Evolutionary conservation across 106 monocot species (phyloP).

Genomic region (Apostasia ramifera): DNA sequence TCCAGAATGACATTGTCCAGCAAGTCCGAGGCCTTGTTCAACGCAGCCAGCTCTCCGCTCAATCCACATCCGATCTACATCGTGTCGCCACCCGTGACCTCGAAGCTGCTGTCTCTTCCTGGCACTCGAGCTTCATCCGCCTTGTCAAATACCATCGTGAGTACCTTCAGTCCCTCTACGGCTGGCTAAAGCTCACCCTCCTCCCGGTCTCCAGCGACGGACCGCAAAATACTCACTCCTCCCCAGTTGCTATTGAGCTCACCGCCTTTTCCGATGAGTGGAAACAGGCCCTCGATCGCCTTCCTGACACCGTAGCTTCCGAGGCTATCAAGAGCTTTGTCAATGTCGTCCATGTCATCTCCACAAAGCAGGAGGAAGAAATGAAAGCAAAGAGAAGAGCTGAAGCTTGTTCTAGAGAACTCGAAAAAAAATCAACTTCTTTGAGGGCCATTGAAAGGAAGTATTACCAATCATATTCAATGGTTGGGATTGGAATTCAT

Average conservation of each 20-base stretch:
- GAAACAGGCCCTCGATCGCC: conserved; percentile 86
- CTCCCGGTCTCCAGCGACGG: conserved; percentile 35
- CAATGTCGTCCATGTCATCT: conserved; percentile 70
- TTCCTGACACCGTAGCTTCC: conserved; percentile 81
- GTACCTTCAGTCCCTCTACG: conserved; percentile 53
- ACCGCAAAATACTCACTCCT: conserved; percentile 41
- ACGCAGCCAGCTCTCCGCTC: conserved; percentile 17
- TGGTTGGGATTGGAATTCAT: conserved; percentile 51
- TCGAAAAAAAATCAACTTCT: conserved; percentile 73
- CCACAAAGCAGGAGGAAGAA: conserved; percentile 74
- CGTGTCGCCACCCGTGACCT: conserved; percentile 80
- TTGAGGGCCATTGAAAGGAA: conserved; percentile 79
- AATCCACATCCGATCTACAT: conserved; percentile 71
- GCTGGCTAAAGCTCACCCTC: conserved; percentile 81
- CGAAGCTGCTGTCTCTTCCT: conserved; percentile 59
- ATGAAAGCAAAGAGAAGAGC: conserved; percentile 61
- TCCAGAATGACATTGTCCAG: conserved; percentile 76
- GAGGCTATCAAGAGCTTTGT: conserved; percentile 86
- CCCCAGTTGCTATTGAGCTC: conserved; percentile 52
- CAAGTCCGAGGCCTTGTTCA: conserved; percentile 86
- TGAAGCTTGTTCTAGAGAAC: conserved; percentile 62
- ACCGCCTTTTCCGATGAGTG: conserved; percentile 84
- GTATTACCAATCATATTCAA: conserved; percentile 82
- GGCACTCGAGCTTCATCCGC: conserved; percentile 84
- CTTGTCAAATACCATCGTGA: conserved; percentile 78